A percentile compares a stretch with the other conserved stretches of the same genome.
Conservation (phyloP, 1,284 basidiomycete genomes). For the Boletus mariae region DNA sequence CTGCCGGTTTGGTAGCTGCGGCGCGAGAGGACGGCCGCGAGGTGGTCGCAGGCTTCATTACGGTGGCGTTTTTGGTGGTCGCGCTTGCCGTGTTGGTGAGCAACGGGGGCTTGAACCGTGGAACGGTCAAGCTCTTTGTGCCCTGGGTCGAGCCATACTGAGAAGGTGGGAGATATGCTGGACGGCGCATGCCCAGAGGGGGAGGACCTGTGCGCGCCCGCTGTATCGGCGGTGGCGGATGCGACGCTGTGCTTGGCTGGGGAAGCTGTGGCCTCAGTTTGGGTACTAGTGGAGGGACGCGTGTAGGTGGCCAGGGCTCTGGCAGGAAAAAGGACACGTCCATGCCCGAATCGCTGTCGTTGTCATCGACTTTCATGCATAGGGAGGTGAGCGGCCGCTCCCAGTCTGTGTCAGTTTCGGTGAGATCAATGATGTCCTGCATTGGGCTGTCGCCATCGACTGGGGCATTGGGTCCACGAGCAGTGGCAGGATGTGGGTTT, state of each 20-base stretch:
- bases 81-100: conserved; percentile 9
- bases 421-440: conserved; percentile 22
- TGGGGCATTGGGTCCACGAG: not conserved
- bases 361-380: conserved; percentile 14
- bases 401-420: conserved; percentile 19
- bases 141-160: conserved; percentile 22
- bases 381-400: conserved; percentile 8
- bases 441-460: conserved; percentile 13
- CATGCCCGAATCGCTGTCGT: not conserved
- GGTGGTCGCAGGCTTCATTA: not conserved
- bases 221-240: conserved; percentile 13
- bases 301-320: conserved; percentile 1
- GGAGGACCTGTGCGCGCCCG: conserved; percentile 21
- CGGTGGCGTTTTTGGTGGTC: conserved; percentile 2
- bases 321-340: conserved; percentile 4
- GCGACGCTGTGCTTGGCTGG: not conserved
- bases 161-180: conserved; percentile 15
- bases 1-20: not conserved
- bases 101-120: conserved; percentile 31
- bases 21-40: not conserved
- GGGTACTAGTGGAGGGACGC: not conserved
- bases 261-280: conserved; percentile 5
- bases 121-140: conserved; percentile 18
- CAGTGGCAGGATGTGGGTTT: not conserved
- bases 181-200: conserved; percentile 30